These are phyloP conservation scores for Sapria himalayana DNA, from an alignment of 345 rosid species.

Conservation along the genomic window DNA sequence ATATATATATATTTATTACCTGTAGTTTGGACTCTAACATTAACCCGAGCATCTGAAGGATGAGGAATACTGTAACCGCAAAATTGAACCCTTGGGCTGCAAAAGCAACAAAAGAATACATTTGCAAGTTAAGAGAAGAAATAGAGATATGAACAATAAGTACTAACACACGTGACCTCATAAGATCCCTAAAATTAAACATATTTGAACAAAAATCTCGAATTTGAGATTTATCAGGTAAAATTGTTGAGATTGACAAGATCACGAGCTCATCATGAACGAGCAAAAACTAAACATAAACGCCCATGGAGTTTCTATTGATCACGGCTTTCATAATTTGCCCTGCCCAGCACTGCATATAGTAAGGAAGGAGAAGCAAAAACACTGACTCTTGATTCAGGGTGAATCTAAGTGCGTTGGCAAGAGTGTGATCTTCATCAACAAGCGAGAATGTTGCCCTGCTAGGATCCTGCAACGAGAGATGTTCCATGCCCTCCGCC, in stretches of 20 bases:
- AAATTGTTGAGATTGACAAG: too few species aligned
- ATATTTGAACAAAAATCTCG: too few species aligned
- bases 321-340: too few species aligned
- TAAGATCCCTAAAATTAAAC: too few species aligned
- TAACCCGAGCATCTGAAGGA: constrained; percentile 71
- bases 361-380: background rate
- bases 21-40: constrained; percentile 72
- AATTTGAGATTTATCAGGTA: too few species aligned
- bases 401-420: constrained; percentile 59
- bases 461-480: constrained; percentile 29
- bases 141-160: background rate
- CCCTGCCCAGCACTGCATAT: too few species aligned
- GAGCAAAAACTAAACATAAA: too few species aligned
- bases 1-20: too few species aligned
- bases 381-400: constrained; percentile 76
- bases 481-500: constrained; percentile 42
- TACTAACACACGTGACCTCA: too few species aligned
- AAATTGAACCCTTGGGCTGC: constrained; percentile 59
- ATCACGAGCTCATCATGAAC: too few species aligned
- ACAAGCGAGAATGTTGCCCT: constrained; percentile 44
- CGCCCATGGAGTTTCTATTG: too few species aligned
- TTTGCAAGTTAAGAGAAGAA: background rate
- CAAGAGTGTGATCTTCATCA: constrained; percentile 77
- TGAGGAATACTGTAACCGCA: constrained; percentile 80
- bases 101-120: constrained; percentile 8